phyloP scores from a whole-genome alignment of 129 eudicot species.

The Centaurea solstitialis region DNA sequence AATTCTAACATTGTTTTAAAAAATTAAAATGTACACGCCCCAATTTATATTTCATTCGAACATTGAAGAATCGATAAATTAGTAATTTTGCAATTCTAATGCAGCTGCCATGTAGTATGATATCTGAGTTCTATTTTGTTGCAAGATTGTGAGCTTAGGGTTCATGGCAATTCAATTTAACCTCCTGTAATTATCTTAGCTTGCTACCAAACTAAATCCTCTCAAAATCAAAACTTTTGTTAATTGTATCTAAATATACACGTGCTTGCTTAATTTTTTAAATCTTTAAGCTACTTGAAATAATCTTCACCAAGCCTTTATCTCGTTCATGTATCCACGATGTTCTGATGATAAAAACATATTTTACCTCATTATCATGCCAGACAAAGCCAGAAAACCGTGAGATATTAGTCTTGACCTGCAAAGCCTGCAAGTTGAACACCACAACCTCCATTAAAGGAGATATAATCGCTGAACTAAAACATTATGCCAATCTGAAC shows the following conservation, averaged over 20 bases:
- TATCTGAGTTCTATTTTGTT: background rate
- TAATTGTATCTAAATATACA: background rate
- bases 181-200: background rate
- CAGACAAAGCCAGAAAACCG: conserved; percentile 95
- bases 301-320: background rate
- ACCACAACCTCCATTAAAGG: background rate
- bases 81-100: background rate
- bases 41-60: background rate
- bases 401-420: conserved; percentile 71
- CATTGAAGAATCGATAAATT: background rate
- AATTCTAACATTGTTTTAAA: background rate
- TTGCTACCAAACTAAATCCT: background rate
- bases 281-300: background rate
- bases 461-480: conserved; percentile 14
- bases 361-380: conserved; percentile 79
- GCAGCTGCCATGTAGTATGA: background rate
- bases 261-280: background rate
- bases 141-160: background rate
- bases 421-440: conserved; percentile 66
- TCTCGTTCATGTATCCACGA: background rate
- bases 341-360: conserved; percentile 9
- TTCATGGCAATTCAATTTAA: background rate
- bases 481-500: background rate
- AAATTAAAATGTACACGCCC: background rate
- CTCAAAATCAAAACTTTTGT: background rate